Percentiles rank a stretch among this genome's conserved stretches.
These are phyloP conservation scores for Neurospora crassa DNA, from an alignment of 2,329 filamentous ascomycete genomes.

Conservation along the genomic window DNA sequence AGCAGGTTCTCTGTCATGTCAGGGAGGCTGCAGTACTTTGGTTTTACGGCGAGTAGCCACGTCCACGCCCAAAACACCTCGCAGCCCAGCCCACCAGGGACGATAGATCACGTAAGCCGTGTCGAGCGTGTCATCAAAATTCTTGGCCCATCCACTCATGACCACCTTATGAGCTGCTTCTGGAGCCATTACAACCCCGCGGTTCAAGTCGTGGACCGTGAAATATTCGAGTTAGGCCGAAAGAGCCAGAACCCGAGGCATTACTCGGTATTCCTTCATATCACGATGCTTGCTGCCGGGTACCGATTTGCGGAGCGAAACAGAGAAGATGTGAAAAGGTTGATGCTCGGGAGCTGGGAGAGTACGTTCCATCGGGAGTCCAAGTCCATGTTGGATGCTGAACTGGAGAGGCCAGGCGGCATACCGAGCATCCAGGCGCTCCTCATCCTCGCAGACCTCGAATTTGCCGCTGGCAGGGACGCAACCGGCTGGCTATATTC, in stretches of 20 bases:
- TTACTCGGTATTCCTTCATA: slow-evolving; percentile 43
- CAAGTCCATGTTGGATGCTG: slow-evolving; percentile 43
- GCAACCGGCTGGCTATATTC: slow-evolving; percentile 46
- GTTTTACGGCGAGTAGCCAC: slow-evolving; percentile 43
- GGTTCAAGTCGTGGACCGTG: slow-evolving; percentile 38
- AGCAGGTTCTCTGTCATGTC: slow-evolving; percentile 40
- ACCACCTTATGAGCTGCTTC: slow-evolving; percentile 42
- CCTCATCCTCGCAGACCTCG: slow-evolving; percentile 41
- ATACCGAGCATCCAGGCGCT: slow-evolving; percentile 43
- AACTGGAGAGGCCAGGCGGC: slow-evolving; percentile 41
- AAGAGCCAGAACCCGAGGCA: slow-evolving; percentile 36
- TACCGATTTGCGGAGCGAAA: slow-evolving; percentile 40
- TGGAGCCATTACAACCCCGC: slow-evolving; percentile 42
- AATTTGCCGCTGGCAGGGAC: slow-evolving; percentile 43
- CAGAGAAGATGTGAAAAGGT: slow-evolving; percentile 37
- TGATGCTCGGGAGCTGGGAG: slow-evolving; percentile 36
- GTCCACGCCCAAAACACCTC: slow-evolving; percentile 34
- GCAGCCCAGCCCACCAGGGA: slow-evolving; percentile 24
- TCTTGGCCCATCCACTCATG: slow-evolving; percentile 35
- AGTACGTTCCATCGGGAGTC: slow-evolving; percentile 44
- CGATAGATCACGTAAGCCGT: slow-evolving; percentile 32
- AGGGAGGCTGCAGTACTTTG: slow-evolving; percentile 41
- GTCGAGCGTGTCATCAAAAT: slow-evolving; percentile 38
- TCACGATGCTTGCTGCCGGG: slow-evolving; percentile 41
- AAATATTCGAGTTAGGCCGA: slow-evolving; percentile 38